A percentile compares a stretch with the other conserved stretches of the same genome.
Evolutionary conservation across 2,329 filamentous ascomycete species (phyloP).

Genomic region (Fusarium algeriense): DNA sequence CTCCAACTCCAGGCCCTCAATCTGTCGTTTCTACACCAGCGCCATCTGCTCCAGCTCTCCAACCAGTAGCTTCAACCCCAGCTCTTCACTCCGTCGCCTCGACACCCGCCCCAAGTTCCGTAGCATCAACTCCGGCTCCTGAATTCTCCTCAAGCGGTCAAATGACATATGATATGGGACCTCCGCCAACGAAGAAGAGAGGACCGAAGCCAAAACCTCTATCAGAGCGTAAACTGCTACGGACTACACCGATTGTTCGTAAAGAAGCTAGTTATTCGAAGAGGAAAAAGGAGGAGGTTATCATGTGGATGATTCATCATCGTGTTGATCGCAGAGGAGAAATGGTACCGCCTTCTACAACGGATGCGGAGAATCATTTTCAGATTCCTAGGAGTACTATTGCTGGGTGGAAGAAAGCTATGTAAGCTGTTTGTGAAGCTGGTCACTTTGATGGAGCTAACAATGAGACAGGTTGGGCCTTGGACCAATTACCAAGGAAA

Average conservation of each 20-base stretch:
- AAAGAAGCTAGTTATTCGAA: constrained; percentile 26
- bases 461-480: neutral
- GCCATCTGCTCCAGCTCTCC: neutral
- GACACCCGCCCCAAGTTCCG: neutral
- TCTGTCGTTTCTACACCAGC: neutral
- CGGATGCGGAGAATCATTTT: constrained; percentile 21
- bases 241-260: constrained; percentile 16
- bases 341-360: constrained; percentile 9
- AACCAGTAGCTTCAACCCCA: neutral
- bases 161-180: neutral
- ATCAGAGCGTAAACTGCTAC: constrained; percentile 9
- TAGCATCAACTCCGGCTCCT: neutral
- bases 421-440: neutral
- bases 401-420: constrained; percentile 13
- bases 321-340: constrained; percentile 4
- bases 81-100: neutral
- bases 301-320: constrained; percentile 16
- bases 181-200: constrained; percentile 12
- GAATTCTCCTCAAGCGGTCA: neutral
- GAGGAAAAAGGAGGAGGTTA: constrained; percentile 23
- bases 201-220: constrained; percentile 27
- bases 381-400: constrained; percentile 27
- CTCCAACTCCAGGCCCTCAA: neutral
- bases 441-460: neutral
- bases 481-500: constrained; percentile 19